A percentile compares a stretch with the other conserved stretches of the same genome.
Evolutionary conservation across 208 protist species (phyloP).

Genomic region (Tetramitus jugosus): DNA sequence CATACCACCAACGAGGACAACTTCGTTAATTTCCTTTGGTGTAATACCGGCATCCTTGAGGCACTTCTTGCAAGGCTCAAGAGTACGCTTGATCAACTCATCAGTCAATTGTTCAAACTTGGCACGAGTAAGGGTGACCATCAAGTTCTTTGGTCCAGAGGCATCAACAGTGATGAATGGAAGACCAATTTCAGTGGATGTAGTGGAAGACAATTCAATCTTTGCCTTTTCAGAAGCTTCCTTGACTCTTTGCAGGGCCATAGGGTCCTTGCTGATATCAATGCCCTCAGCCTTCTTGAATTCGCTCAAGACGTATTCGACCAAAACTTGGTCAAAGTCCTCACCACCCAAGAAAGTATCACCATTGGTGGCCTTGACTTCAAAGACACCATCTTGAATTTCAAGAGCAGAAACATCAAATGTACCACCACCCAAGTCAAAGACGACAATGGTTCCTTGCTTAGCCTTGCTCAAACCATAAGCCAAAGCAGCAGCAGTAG

Average conservation of each 20-base stretch:
- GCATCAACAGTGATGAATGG: conserved; percentile 87
- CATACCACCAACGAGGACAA: conserved; percentile 94
- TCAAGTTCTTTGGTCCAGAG: conserved; percentile 73
- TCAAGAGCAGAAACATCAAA: conserved; percentile 97
- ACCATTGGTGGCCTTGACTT: conserved; percentile 92
- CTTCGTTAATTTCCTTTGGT: conserved; percentile 81
- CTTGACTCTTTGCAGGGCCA: conserved; percentile 88
- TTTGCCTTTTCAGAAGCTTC: conserved; percentile 96
- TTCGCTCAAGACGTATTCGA: conserved; percentile 70
- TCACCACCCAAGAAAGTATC: conserved; percentile 98
- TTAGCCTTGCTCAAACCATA: conserved; percentile 79
- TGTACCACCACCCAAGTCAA: conserved; percentile 88
- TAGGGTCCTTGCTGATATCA: conserved; percentile 80
- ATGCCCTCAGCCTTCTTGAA: conserved; percentile 83
- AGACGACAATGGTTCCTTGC: conserved; percentile 63
- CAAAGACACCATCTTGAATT: conserved; percentile 89
- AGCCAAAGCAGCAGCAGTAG: conserved; percentile 97
- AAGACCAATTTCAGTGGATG: conserved; percentile 81
- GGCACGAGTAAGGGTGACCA: conserved; percentile 68
- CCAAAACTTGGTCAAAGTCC: conserved; percentile 90
- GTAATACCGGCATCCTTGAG: conserved; percentile 70
- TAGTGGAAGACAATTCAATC: conserved; percentile 81
- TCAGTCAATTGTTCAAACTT: conserved; percentile 78
- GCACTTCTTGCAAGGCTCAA: conserved; percentile 65
- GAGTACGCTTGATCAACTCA: conserved; percentile 55